Evolutionary conservation across 2,329 filamentous ascomycete genomes (phyloP).

Genomic region (Fusarium sororula): DNA sequence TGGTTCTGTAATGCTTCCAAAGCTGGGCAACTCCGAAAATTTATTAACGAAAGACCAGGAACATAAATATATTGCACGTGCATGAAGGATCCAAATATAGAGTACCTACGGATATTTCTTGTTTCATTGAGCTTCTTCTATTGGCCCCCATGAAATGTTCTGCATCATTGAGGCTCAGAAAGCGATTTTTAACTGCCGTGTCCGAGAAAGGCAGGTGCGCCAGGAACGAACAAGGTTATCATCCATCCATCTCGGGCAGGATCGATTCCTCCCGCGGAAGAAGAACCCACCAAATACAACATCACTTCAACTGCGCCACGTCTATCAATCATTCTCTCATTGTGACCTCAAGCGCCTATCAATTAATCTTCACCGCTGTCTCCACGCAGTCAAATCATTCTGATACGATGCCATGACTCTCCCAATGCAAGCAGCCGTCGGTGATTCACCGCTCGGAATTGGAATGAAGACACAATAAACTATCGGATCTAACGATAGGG

Average conservation of each 20-base stretch:
- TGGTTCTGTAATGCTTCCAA: background rate
- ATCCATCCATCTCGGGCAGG: background rate
- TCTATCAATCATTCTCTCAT: background rate
- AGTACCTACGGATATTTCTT: background rate
- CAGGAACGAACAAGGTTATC: background rate
- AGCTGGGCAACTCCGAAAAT: background rate
- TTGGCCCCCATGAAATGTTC: background rate
- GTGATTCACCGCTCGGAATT: background rate
- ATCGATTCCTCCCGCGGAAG: background rate
- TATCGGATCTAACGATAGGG: background rate
- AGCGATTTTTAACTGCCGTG: background rate
- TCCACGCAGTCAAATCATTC: background rate
- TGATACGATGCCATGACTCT: background rate
- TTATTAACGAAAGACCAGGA: background rate
- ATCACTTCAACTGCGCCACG: constrained; percentile 1
- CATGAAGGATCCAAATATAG: background rate
- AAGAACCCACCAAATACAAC: constrained; percentile 2
- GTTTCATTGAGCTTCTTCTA: background rate
- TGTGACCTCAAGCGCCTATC: background rate
- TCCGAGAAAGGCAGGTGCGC: background rate
- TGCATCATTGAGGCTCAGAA: background rate
- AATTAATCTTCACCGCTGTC: background rate
- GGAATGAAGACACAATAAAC: background rate
- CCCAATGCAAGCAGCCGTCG: constrained; percentile 26
- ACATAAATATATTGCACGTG: background rate